These are phyloP conservation scores for Cordia subcordata DNA, from an alignment of 257 asterid species.

Conservation along the genomic window DNA sequence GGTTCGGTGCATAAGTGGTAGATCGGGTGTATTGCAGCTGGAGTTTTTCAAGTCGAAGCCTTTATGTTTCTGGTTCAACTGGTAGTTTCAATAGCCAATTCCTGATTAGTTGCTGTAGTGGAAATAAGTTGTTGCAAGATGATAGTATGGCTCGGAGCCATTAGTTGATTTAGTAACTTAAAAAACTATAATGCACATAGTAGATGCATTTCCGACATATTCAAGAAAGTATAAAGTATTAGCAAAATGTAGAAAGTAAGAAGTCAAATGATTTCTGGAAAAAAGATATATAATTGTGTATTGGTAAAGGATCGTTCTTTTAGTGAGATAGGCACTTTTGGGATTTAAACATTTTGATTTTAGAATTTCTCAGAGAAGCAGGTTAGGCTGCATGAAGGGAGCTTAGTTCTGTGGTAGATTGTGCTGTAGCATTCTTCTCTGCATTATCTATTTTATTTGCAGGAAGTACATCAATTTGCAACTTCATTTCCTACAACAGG, in stretches of 20 bases:
- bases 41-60: background rate
- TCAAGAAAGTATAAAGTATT: too few species aligned
- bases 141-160: too few species aligned
- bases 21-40: background rate
- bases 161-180: too few species aligned
- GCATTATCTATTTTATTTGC: constrained; percentile 44
- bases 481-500: constrained; percentile 38
- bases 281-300: background rate
- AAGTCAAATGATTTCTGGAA: background rate
- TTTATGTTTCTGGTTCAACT: too few species aligned
- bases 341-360: constrained; percentile 18
- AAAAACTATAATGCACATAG: too few species aligned
- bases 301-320: constrained; percentile 5
- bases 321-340: constrained; percentile 12
- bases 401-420: constrained; percentile 37
- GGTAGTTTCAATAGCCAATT: too few species aligned
- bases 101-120: too few species aligned
- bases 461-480: constrained; percentile 42
- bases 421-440: constrained; percentile 36
- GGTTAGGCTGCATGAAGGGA: constrained; percentile 25
- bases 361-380: constrained; percentile 30
- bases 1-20: background rate
- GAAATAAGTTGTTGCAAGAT: too few species aligned
- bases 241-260: background rate
- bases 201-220: too few species aligned